These are phyloP conservation scores for Ceraceosorus bombacis DNA, from an alignment of 1,284 basidiomycete genomes.

Conservation along the genomic window DNA sequence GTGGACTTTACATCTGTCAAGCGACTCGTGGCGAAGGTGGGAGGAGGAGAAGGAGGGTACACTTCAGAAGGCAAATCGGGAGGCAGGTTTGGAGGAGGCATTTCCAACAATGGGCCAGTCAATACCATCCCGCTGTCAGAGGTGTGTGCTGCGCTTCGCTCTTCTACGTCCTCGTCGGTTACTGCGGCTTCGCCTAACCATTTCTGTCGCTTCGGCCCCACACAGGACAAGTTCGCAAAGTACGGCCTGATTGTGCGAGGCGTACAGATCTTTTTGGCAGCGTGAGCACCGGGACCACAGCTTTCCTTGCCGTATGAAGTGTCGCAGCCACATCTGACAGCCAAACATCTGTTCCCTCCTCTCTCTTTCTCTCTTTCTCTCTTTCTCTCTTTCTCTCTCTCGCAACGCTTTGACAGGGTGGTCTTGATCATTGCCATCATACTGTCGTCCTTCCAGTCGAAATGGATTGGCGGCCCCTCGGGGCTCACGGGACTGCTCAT, in stretches of 20 bases:
- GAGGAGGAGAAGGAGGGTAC: background rate
- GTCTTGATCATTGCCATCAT: slow-evolving; percentile 33
- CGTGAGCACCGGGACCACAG: background rate
- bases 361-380: background rate
- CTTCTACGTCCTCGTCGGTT: slow-evolving; percentile 1
- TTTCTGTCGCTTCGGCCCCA: background rate
- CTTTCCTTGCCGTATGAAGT: background rate
- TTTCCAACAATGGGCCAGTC: slow-evolving; percentile 2
- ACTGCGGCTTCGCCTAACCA: background rate
- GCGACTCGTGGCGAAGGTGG: background rate
- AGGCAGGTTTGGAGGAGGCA: slow-evolving; percentile 7
- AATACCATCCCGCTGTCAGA: background rate
- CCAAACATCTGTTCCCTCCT: background rate
- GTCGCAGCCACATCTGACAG: background rate
- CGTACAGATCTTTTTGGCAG: slow-evolving; percentile 1
- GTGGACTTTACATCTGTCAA: background rate
- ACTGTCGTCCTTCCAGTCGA: slow-evolving; percentile 30
- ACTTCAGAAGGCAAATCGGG: slow-evolving; percentile 1
- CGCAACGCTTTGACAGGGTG: slow-evolving; percentile 15
- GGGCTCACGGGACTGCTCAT: slow-evolving; percentile 38
- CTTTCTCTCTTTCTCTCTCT: background rate
- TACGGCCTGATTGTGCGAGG: slow-evolving; percentile 1
- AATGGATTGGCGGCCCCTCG: slow-evolving; percentile 33
- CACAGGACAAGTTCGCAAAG: slow-evolving; percentile 4
- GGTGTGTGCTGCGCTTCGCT: background rate